Evolutionary conservation across 2,329 filamentous ascomycete genomes (phyloP).

Genomic region (Colletotrichum camelliae): DNA sequence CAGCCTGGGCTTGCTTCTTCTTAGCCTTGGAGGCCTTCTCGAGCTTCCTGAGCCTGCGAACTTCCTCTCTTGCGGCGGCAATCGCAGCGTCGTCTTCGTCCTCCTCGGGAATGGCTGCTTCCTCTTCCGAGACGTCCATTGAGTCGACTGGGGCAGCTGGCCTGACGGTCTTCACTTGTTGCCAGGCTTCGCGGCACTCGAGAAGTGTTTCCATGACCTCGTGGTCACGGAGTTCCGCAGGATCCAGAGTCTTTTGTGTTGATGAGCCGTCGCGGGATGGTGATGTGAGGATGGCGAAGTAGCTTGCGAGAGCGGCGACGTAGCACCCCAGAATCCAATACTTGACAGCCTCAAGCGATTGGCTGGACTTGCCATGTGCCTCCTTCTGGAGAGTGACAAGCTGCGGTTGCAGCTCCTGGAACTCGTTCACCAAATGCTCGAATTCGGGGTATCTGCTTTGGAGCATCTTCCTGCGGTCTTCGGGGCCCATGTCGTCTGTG

Average conservation of each 20-base stretch:
- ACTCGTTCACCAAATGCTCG: slow-evolving; percentile 82
- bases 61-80: slow-evolving; percentile 32
- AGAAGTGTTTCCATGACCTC: slow-evolving; percentile 87
- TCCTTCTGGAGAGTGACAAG: slow-evolving; percentile 64
- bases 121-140: slow-evolving; percentile 38
- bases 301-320: slow-evolving; percentile 85
- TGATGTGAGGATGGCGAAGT: slow-evolving; percentile 92
- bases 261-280: slow-evolving; percentile 66
- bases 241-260: slow-evolving; percentile 66
- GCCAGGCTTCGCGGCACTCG: slow-evolving; percentile 82
- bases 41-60: slow-evolving; percentile 43
- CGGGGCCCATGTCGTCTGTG: slow-evolving; percentile 76
- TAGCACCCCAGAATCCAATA: slow-evolving; percentile 86
- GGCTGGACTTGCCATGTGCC: slow-evolving; percentile 56
- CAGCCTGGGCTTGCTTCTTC: slow-evolving; percentile 60
- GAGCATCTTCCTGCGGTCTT: slow-evolving; percentile 78
- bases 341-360: slow-evolving; percentile 70
- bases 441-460: slow-evolving; percentile 90
- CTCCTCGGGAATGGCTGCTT: slow-evolving; percentile 21
- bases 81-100: slow-evolving; percentile 30
- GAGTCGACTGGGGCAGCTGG: slow-evolving; percentile 42
- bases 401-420: slow-evolving; percentile 72
- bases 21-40: slow-evolving; percentile 44
- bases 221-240: slow-evolving; percentile 85
- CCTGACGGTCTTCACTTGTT: slow-evolving; percentile 71